Evolutionary conservation across 345 rosid species (phyloP).

Genomic region (Dipteronia dyeriana): DNA sequence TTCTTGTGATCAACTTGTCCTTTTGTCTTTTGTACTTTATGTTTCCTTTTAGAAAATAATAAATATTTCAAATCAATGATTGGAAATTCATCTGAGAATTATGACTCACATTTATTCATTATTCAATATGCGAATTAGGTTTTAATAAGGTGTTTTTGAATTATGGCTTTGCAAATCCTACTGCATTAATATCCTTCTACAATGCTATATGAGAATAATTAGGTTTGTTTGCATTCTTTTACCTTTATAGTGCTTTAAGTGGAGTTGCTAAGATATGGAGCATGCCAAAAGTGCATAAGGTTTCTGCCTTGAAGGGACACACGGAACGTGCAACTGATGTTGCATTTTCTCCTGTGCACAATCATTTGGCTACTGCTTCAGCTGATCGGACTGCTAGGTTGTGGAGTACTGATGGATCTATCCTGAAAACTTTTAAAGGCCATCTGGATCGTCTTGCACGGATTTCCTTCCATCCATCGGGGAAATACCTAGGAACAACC

Average conservation of each 20-base stretch:
- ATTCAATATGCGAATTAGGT: background rate
- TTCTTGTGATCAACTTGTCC: background rate
- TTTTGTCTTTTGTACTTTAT: background rate
- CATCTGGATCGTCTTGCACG: constrained; percentile 96
- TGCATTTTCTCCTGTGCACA: constrained; percentile 74
- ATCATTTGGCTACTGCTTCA: constrained; percentile 85
- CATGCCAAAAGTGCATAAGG: constrained; percentile 67
- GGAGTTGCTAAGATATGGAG: constrained; percentile 93
- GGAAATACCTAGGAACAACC: constrained; percentile 90
- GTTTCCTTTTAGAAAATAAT: background rate
- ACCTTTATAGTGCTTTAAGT: constrained; percentile 58
- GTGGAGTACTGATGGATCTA: constrained; percentile 86
- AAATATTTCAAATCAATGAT: background rate
- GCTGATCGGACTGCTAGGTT: constrained; percentile 95
- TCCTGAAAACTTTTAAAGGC: constrained; percentile 75
- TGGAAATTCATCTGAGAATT: background rate
- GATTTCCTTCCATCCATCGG: constrained; percentile 91
- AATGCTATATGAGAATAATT: constrained; percentile 17
- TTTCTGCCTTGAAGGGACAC: constrained; percentile 78
- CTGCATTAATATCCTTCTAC: background rate
- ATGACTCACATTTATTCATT: background rate
- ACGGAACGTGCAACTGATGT: constrained; percentile 92
- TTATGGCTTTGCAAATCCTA: background rate
- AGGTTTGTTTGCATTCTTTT: constrained; percentile 21
- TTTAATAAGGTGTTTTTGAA: too few species aligned